phyloP scores from a whole-genome alignment of 1,284 basidiomycete genomes.

The Hypsizygus ulmarius region DNA sequence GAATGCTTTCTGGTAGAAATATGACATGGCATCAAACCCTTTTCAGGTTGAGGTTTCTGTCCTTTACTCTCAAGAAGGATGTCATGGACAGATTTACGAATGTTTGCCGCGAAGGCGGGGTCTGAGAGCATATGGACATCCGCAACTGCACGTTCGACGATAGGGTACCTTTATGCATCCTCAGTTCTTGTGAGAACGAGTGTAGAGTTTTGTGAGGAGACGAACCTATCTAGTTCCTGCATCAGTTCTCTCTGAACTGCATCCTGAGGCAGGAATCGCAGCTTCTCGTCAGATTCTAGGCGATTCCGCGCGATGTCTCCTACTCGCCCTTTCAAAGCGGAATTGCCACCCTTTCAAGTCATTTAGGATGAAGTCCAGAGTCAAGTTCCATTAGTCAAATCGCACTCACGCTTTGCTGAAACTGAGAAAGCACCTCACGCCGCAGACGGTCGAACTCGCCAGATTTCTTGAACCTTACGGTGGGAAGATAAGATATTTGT shows the following conservation, averaged over 20 bases:
- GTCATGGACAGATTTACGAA: constrained; percentile 42
- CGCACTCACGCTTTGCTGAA: constrained; percentile 58
- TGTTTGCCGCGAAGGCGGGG: constrained; percentile 42
- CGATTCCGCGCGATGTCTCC: constrained; percentile 59
- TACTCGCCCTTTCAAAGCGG: constrained; percentile 52
- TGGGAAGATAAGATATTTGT: constrained; percentile 1
- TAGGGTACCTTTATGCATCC: constrained; percentile 42
- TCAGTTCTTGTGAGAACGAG: constrained; percentile 4
- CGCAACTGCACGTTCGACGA: constrained; percentile 61
- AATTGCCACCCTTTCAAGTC: constrained; percentile 45
- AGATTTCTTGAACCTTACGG: constrained; percentile 69
- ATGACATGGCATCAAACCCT: constrained; percentile 17
- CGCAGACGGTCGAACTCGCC: constrained; percentile 76
- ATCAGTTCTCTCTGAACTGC: constrained; percentile 56
- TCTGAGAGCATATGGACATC: constrained; percentile 54
- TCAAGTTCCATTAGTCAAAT: constrained; percentile 6
- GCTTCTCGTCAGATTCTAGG: constrained; percentile 50
- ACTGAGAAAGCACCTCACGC: constrained; percentile 60
- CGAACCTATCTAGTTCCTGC: constrained; percentile 69
- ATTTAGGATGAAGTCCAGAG: constrained; percentile 9
- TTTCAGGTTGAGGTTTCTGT: constrained; percentile 17
- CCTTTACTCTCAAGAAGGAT: constrained; percentile 39
- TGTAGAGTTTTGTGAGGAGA: constrained; percentile 11
- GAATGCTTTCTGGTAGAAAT: constrained; percentile 8
- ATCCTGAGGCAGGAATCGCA: constrained; percentile 54